Conservation (phyloP, 345 rosid species). For the Aurinia saxatilis region DNA sequence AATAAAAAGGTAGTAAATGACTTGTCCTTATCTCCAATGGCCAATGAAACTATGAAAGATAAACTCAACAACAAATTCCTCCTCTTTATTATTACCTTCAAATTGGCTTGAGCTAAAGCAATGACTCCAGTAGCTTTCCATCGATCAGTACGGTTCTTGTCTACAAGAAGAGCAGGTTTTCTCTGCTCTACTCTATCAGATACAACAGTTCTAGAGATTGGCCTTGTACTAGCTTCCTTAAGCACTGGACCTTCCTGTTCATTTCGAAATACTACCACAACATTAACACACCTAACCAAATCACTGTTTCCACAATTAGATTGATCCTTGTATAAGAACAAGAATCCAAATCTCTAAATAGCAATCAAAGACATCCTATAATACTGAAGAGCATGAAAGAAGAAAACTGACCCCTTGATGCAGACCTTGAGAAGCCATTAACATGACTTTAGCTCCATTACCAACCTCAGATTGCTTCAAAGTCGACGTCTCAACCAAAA, state of each 20-base stretch:
- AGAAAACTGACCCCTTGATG: constrained; percentile 86
- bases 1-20: background rate
- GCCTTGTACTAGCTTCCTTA: constrained; percentile 49
- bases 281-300: background rate
- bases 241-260: constrained; percentile 69
- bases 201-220: constrained; percentile 38
- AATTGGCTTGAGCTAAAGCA: constrained; percentile 55
- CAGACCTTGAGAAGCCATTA: constrained; percentile 81
- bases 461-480: constrained; percentile 51
- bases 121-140: constrained; percentile 80
- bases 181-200: constrained; percentile 12
- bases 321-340: constrained; percentile 1
- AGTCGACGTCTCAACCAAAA: constrained; percentile 61
- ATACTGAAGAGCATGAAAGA: no score
- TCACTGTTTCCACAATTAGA: no score
- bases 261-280: background rate
- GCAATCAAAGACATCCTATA: no score
- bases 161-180: constrained; percentile 26
- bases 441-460: constrained; percentile 82
- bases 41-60: background rate
- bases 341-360: background rate
- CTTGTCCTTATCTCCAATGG: background rate
- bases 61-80: constrained; percentile 2
- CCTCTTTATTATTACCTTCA: constrained; percentile 46
- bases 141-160: constrained; percentile 45